A percentile compares a stretch with the other conserved stretches of the same genome.
Evolutionary conservation across 352 stramenopile genomes (phyloP).

Genomic region (Phytophthora pistaciae): DNA sequence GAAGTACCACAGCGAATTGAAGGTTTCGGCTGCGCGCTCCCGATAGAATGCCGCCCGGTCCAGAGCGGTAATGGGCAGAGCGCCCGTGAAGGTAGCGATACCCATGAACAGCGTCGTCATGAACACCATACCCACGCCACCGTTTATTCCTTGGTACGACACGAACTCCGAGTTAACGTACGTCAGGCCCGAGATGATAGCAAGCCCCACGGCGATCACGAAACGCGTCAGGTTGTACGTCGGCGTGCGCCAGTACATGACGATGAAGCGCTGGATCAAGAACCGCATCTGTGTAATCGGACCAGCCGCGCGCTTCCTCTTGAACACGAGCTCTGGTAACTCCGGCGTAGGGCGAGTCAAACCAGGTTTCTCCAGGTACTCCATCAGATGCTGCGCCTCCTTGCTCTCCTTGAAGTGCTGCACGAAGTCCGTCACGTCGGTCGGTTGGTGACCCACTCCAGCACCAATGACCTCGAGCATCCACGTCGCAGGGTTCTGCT

Average conservation of each 20-base stretch:
- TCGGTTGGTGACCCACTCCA: constrained; percentile 21
- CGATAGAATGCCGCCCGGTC: constrained; percentile 90
- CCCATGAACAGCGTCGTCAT: constrained; percentile 74
- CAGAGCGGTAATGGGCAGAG: constrained; percentile 71
- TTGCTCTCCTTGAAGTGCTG: constrained; percentile 40
- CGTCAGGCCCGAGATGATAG: constrained; percentile 68
- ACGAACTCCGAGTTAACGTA: constrained; percentile 43
- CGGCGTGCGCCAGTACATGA: constrained; percentile 59
- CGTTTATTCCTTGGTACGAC: constrained; percentile 39
- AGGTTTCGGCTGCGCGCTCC: constrained; percentile 86
- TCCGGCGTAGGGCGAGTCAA: constrained; percentile 23
- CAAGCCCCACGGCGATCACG: constrained; percentile 60
- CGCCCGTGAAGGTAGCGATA: constrained; percentile 71
- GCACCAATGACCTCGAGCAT: constrained; percentile 39
- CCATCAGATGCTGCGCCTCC: constrained; percentile 17
- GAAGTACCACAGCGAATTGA: constrained; percentile 69
- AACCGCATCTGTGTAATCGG: constrained; percentile 27
- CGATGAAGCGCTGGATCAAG: constrained; percentile 30
- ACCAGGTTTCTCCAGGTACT: constrained; percentile 25
- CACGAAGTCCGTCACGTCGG: constrained; percentile 42
- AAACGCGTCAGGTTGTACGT: constrained; percentile 79
- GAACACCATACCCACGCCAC: constrained; percentile 78
- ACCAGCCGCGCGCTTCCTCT: constrained; percentile 33
- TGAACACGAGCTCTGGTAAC: constrained; percentile 34
- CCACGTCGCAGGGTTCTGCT: constrained; percentile 29